Conservation (phyloP, 495 filamentous ascomycete genomes). For the Talaromyces proteolyticus region DNA sequence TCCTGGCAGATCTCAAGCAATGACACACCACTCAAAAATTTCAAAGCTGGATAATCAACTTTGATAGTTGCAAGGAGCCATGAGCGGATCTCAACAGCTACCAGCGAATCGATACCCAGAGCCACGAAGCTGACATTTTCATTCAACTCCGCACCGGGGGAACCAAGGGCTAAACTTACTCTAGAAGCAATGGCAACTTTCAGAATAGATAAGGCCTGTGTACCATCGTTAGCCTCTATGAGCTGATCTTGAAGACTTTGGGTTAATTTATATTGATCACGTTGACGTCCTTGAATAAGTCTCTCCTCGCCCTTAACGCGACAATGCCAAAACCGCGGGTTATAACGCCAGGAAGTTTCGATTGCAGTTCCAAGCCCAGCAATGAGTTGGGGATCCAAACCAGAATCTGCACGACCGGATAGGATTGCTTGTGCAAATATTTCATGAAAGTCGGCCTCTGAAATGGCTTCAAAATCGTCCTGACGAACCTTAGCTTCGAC, state of each 20-base stretch:
- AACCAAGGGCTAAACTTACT: conserved; percentile 16
- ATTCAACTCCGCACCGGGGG: neutral
- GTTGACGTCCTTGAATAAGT: neutral
- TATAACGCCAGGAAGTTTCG: neutral
- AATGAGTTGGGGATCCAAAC: conserved; percentile 29
- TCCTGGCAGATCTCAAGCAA: neutral
- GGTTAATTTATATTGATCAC: neutral
- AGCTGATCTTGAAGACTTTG: neutral
- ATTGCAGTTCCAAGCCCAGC: neutral
- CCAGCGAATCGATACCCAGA: conserved; percentile 28
- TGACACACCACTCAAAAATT: conserved; percentile 10
- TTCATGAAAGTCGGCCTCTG: conserved; percentile 16
- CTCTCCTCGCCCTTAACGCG: too few species aligned
- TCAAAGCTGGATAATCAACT: conserved; percentile 43
- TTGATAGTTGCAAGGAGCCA: conserved; percentile 33
- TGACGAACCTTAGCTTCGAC: neutral
- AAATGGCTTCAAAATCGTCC: conserved; percentile 13
- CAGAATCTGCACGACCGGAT: conserved; percentile 18
- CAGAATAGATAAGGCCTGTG: conserved; percentile 1
- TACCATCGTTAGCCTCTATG: conserved; percentile 8
- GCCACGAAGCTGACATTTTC: neutral
- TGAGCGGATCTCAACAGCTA: conserved; percentile 24
- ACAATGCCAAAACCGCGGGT: conserved; percentile 23
- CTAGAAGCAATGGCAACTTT: conserved; percentile 14
- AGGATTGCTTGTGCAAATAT: conserved; percentile 48